Evolutionary conservation across 345 rosid species (phyloP), one percentile per base, ranked within the genome.

Genomic region (Schrenkiella parvula): DNA sequence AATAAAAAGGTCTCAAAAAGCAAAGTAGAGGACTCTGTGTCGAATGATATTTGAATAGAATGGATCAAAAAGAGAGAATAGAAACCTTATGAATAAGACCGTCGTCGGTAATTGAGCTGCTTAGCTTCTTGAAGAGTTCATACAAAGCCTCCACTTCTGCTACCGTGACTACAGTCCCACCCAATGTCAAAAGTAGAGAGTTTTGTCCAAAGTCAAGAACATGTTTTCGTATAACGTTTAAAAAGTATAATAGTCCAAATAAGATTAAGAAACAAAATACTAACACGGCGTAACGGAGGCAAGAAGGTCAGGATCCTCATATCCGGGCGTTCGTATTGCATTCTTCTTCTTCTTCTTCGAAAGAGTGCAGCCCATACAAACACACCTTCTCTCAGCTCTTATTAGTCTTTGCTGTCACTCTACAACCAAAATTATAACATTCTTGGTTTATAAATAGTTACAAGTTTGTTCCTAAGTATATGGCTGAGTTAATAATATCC

Each of bases 21-120:
- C 2, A 35, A 41, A 37, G 32, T 14, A 39, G 21, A 11, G 46
- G 32, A 21, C 48, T 66, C 23, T 66, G 5, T 32, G 46, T 46
- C 1, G 13, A 31, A 35, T 47, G 6, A 7, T 39, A 14, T 42
- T 11, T 2, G 9, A 1, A 18, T 23, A 29, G 15, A 28, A 3
- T 11, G 38, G 25, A 29, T 2, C n/a, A 5, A 32, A 22, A 56
- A 43, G 6, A 15, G 43, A 46, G 5, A 39, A 23, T 15, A 59
- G 6, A 48, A 77, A 91, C 99, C 95, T 89, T 91, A 82, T 91
- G 97, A 81, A 89, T 91, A 59, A 89, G 86, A 58, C 96, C 96
- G 62, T 91, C 97, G 11, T 86, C 84, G 32, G 86, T 60, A 42
- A 95, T 88, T 28, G 95, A 87, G 68, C 90, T 86, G 87, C 97